A percentile compares a stretch with the other conserved stretches of the same genome.
These are phyloP conservation scores for Apiospora aurea DNA, from an alignment of 2,329 filamentous ascomycete species.

Conservation along the genomic window DNA sequence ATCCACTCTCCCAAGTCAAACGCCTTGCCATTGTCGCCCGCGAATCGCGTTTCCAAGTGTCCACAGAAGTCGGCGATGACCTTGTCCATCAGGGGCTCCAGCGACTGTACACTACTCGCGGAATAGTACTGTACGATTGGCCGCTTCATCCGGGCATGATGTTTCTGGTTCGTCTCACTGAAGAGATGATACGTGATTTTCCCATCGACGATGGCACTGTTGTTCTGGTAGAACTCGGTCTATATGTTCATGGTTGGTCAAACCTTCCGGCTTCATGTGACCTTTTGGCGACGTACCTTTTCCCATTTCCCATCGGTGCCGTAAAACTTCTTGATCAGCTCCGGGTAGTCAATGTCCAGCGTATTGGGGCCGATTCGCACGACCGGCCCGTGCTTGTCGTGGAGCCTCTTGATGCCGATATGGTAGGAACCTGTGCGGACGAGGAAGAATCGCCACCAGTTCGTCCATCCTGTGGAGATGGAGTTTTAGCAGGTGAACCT, in stretches of 20 bases:
- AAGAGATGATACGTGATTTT: slow-evolving; percentile 49
- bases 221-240: slow-evolving; percentile 48
- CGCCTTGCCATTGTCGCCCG: slow-evolving; percentile 34
- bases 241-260: slow-evolving; percentile 26
- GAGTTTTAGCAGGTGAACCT: not conserved
- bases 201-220: slow-evolving; percentile 43
- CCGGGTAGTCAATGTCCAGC: slow-evolving; percentile 46
- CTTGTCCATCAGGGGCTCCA: slow-evolving; percentile 40
- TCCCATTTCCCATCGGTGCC: slow-evolving; percentile 42
- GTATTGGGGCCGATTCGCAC: slow-evolving; percentile 50
- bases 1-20: slow-evolving; percentile 52
- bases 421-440: not conserved
- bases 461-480: not conserved
- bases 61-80: slow-evolving; percentile 35
- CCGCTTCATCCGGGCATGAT: slow-evolving; percentile 45
- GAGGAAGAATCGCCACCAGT: slow-evolving; percentile 11
- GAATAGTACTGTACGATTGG: slow-evolving; percentile 41
- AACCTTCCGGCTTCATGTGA: no score
- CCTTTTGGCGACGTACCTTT: slow-evolving; percentile 32
- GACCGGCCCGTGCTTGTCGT: slow-evolving; percentile 48
- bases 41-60: slow-evolving; percentile 43
- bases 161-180: slow-evolving; percentile 41
- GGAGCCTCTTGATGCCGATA: slow-evolving; percentile 32
- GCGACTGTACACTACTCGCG: slow-evolving; percentile 25
- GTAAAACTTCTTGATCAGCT: slow-evolving; percentile 47